Percentiles rank a stretch among this genome's conserved stretches.
Evolutionary conservation across 1,284 basidiomycete species (phyloP).

Genomic region (Ustilago loliicola): DNA sequence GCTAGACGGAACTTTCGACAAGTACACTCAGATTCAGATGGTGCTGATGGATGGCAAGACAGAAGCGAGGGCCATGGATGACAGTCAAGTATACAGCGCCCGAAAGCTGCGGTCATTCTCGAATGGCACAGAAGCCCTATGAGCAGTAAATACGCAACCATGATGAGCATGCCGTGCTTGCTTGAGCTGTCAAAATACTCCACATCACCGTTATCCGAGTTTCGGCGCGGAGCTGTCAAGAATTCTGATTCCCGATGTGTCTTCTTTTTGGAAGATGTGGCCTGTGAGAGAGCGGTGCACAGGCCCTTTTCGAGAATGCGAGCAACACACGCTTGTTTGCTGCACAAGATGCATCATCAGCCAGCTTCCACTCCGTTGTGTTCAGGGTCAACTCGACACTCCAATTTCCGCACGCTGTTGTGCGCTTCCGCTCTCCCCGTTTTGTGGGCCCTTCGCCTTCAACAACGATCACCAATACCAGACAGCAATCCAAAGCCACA

Average conservation of each 20-base stretch:
- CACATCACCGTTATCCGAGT: conserved; percentile 20
- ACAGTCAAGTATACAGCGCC: not conserved
- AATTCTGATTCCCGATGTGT: conserved; percentile 14
- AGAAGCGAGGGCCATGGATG: not conserved
- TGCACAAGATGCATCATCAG: conserved; percentile 5
- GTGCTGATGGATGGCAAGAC: not conserved
- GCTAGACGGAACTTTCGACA: not conserved
- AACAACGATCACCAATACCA: too few species aligned
- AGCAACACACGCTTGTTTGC: conserved; percentile 3
- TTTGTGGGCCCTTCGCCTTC: not conserved
- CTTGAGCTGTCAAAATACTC: conserved; percentile 3
- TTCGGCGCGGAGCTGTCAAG: conserved; percentile 13
- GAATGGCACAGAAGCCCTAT: not conserved
- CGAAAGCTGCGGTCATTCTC: not conserved
- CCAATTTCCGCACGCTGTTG: not conserved
- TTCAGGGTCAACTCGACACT: not conserved
- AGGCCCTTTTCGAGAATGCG: conserved; percentile 3
- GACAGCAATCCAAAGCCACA: not conserved
- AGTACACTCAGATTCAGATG: not conserved
- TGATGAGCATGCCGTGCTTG: conserved; percentile 19
- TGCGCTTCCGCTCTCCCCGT: not conserved
- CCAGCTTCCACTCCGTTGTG: conserved; percentile 1
- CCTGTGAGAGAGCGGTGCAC: not conserved
- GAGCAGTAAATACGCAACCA: conserved; percentile 15
- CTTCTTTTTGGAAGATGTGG: not conserved